These are phyloP conservation scores for Ceriops tagal DNA, from an alignment of 345 rosid species.

Conservation along the genomic window DNA sequence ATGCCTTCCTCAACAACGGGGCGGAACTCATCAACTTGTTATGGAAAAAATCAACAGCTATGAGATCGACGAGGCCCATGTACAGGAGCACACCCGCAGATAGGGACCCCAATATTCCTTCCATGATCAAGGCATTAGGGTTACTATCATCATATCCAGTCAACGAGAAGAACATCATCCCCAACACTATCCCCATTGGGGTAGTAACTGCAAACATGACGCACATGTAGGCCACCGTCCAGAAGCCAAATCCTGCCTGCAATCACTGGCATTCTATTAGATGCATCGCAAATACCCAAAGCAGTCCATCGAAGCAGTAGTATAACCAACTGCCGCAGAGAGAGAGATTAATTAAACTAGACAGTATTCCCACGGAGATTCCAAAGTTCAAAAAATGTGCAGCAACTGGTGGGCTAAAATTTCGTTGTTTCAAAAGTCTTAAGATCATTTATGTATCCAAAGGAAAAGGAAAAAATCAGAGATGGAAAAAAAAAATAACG, in stretches of 20 bases:
- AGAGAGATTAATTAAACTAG: too few species aligned
- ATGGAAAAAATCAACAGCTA: slow-evolving; percentile 84
- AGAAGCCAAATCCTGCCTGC: slow-evolving; percentile 78
- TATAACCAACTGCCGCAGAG: too few species aligned
- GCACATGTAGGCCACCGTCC: slow-evolving; percentile 78
- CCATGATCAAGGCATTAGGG: slow-evolving; percentile 74
- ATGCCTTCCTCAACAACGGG: slow-evolving; percentile 60
- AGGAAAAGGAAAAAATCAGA: too few species aligned
- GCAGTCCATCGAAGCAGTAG: too few species aligned
- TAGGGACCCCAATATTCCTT: slow-evolving; percentile 74
- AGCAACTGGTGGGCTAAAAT: too few species aligned
- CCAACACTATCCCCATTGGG: slow-evolving; percentile 73
- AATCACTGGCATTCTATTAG: slow-evolving; percentile 6
- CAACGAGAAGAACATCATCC: slow-evolving; percentile 70
- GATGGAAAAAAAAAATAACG: too few species aligned
- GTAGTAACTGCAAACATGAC: slow-evolving; percentile 90
- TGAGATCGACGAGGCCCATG: slow-evolving; percentile 93
- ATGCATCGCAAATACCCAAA: too few species aligned
- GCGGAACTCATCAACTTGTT: slow-evolving; percentile 74
- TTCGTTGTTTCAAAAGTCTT: too few species aligned
- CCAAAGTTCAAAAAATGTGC: too few species aligned
- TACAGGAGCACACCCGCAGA: slow-evolving; percentile 85
- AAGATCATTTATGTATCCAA: too few species aligned
- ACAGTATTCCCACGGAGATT: too few species aligned
- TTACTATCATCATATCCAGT: slow-evolving; percentile 81